A percentile compares a stretch with the other conserved stretches of the same genome.
phyloP scores from a whole-genome alignment of 352 stramenopile genomes.

The Globisporangium emineosum region DNA sequence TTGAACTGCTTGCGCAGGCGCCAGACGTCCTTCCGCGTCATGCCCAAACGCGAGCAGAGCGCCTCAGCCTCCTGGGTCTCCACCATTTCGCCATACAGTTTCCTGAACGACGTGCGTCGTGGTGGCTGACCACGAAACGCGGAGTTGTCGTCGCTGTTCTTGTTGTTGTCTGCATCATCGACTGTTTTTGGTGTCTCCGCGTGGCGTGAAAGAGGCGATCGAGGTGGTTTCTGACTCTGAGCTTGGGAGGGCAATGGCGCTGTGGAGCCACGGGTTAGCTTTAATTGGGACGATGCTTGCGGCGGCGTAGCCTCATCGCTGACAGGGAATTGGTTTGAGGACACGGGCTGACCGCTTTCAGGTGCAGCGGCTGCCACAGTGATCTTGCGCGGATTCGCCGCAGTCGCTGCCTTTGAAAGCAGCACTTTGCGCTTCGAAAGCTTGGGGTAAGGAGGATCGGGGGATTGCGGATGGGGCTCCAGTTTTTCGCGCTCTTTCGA shows the following conservation, averaged over 20 bases:
- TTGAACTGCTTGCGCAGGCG: constrained; percentile 35
- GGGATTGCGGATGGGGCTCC: neutral
- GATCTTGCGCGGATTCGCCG: constrained; percentile 3
- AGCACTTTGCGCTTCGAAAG: constrained; percentile 2
- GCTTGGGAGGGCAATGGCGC: neutral
- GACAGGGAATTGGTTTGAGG: neutral
- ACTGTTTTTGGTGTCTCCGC: neutral
- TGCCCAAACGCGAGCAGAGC: constrained; percentile 33
- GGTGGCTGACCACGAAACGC: neutral
- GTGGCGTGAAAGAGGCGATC: neutral
- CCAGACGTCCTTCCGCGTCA: constrained; percentile 29
- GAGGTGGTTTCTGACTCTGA: neutral
- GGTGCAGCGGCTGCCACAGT: neutral
- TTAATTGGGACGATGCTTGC: neutral
- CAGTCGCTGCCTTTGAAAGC: constrained; percentile 1
- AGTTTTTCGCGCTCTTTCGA: constrained; percentile 5
- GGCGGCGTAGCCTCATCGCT: constrained; percentile 2
- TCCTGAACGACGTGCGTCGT: constrained; percentile 7
- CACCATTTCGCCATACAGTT: constrained; percentile 22
- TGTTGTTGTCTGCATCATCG: neutral
- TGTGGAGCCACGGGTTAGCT: constrained; percentile 5
- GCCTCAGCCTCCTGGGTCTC: constrained; percentile 26
- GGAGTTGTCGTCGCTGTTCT: neutral
- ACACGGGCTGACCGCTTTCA: neutral
- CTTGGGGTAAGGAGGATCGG: neutral